Conservation (phyloP, 176 grass and related monocot species). For the sorghum (Sorghum bicolor) region Sorghum_bicolor_NCBIv3 NC_012877.2:52372501-52373000, state of each 20-base stretch:
- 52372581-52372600: neutral
- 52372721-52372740: neutral
- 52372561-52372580: neutral
- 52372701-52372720: neutral
- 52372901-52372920: no score
- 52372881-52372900: no score
- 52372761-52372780: neutral
- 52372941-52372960: no score
- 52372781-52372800: neutral
- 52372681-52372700: neutral
- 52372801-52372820: no score
- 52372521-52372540: neutral
- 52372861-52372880: no score
- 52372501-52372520: neutral
- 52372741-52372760: neutral
- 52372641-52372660: neutral
- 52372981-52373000: no score
- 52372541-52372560: neutral
- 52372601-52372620: neutral
- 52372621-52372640: neutral
- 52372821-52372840: no score
- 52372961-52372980: no score
- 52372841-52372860: no score
- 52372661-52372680: no score
- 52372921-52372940: no score